These are phyloP conservation scores for Allantophomopsis lycopodina DNA, from an alignment of 2,329 filamentous ascomycete species.

Conservation along the genomic window DNA sequence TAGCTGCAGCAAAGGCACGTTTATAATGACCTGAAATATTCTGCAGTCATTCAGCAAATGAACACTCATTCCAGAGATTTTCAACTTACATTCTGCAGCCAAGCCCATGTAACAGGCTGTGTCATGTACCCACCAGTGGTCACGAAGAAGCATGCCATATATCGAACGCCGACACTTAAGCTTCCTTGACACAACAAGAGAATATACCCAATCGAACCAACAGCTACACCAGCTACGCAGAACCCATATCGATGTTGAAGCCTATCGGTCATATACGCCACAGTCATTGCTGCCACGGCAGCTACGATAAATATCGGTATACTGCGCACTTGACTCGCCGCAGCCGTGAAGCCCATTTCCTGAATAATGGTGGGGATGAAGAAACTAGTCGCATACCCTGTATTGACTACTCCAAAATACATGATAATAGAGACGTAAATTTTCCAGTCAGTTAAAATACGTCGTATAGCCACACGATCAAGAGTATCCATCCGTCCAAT, in stretches of 20 bases:
- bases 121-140: conserved; percentile 20
- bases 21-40: conserved; percentile 39
- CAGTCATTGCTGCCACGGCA: conserved; percentile 16
- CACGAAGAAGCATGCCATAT: conserved; percentile 22
- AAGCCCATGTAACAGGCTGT: conserved; percentile 25
- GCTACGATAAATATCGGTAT: conserved; percentile 22
- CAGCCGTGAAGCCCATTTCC: conserved; percentile 22
- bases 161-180: conserved; percentile 29
- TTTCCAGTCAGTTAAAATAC: conserved; percentile 31
- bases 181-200: conserved; percentile 22
- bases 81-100: conserved; percentile 27
- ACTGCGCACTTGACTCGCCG: conserved; percentile 21
- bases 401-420: conserved; percentile 45
- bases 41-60: background rate
- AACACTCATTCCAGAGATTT: background rate
- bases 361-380: conserved; percentile 26
- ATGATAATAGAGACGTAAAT: conserved; percentile 26
- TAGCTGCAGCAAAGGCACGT: conserved; percentile 30
- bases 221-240: conserved; percentile 14
- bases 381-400: conserved; percentile 23
- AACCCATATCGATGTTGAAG: conserved; percentile 21
- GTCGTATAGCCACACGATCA: conserved; percentile 17
- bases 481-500: conserved; percentile 15
- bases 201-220: conserved; percentile 19
- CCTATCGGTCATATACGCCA: conserved; percentile 19